These are phyloP conservation scores for Penicillium alfredii DNA, from an alignment of 495 filamentous ascomycete genomes.

Conservation along the genomic window DNA sequence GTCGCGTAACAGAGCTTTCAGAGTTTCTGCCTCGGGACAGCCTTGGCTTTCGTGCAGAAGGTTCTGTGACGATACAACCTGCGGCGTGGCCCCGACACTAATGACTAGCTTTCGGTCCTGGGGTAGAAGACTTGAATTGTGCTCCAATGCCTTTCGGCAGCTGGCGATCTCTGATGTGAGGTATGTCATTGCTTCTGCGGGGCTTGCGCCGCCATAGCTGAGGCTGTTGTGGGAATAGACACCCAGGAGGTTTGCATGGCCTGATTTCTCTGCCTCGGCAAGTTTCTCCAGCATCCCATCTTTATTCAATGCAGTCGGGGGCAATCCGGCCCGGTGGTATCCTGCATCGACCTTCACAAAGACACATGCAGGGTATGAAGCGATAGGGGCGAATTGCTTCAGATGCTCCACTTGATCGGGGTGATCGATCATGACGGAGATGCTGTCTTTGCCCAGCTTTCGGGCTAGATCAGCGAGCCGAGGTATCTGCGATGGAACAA, in stretches of 20 bases:
- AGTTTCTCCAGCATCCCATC: conserved; percentile 46
- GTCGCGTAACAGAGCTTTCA: conserved; percentile 19
- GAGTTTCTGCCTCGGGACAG: conserved; percentile 13
- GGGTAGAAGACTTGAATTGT: conserved; percentile 24
- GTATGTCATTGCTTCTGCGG: conserved; percentile 50
- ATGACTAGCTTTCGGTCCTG: conserved; percentile 47
- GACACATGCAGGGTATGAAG: conserved; percentile 44
- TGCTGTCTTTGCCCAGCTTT: conserved; percentile 43
- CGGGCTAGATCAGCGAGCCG: conserved; percentile 51
- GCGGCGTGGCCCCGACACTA: conserved; percentile 78
- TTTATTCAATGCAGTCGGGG: conserved; percentile 46
- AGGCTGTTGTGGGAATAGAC: conserved; percentile 78
- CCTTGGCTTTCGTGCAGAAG: conserved; percentile 16
- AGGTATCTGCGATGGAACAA: conserved; percentile 53
- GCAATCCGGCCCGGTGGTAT: conserved; percentile 67
- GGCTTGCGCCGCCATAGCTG: conserved; percentile 52
- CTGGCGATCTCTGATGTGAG: conserved; percentile 57
- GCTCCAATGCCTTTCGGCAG: conserved; percentile 43
- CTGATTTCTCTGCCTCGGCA: conserved; percentile 28
- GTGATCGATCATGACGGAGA: conserved; percentile 72
- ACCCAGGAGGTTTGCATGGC: conserved; percentile 49
- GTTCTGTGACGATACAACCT: conserved; percentile 54
- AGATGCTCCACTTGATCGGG: conserved; percentile 51
- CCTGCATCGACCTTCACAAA: conserved; percentile 80
- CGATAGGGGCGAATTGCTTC: conserved; percentile 25